Percentiles rank a stretch among this genome's conserved stretches.
These are phyloP conservation scores for Cytospora leucostoma DNA, from an alignment of 2,329 filamentous ascomycete species.

Conservation along the genomic window DNA sequence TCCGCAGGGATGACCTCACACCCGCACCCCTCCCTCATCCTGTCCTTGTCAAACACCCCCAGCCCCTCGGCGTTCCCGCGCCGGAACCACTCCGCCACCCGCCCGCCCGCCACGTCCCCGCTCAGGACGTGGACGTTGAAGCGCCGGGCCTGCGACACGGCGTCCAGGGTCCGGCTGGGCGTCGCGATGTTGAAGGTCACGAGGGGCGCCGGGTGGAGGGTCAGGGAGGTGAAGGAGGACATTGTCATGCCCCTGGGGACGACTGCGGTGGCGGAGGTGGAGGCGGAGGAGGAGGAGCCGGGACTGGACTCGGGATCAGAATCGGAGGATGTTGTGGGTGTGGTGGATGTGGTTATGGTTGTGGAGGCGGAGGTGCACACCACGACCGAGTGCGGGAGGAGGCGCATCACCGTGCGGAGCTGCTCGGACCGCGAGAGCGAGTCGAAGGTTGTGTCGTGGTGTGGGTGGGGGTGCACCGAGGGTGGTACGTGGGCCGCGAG, in stretches of 20 bases:
- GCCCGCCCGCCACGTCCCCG: constrained; percentile 49
- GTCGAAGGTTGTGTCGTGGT: constrained; percentile 21
- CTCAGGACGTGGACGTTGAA: constrained; percentile 60
- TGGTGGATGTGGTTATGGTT: background rate
- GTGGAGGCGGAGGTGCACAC: constrained; percentile 49
- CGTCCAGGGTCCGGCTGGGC: constrained; percentile 57
- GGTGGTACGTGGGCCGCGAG: constrained; percentile 37
- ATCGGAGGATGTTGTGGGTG: too few species aligned
- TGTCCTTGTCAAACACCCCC: constrained; percentile 39
- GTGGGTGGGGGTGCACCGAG: constrained; percentile 38
- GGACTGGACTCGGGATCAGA: too few species aligned
- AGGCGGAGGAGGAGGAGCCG: background rate
- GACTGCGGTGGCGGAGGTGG: background rate
- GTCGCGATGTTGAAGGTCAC: constrained; percentile 60
- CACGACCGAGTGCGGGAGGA: constrained; percentile 56
- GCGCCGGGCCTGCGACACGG: constrained; percentile 44
- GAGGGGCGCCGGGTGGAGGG: constrained; percentile 52
- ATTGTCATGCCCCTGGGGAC: constrained; percentile 55
- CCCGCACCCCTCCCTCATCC: constrained; percentile 34
- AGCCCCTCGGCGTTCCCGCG: constrained; percentile 46
- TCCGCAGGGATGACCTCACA: constrained; percentile 29
- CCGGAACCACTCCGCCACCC: constrained; percentile 55
- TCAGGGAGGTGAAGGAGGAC: constrained; percentile 60
- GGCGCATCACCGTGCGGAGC: constrained; percentile 55
- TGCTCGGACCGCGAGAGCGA: constrained; percentile 44